Percentiles rank a stretch among this genome's conserved stretches.
These are phyloP conservation scores for Amylocarpus encephaloides DNA, from an alignment of 2,329 filamentous ascomycete genomes.

Conservation along the genomic window DNA sequence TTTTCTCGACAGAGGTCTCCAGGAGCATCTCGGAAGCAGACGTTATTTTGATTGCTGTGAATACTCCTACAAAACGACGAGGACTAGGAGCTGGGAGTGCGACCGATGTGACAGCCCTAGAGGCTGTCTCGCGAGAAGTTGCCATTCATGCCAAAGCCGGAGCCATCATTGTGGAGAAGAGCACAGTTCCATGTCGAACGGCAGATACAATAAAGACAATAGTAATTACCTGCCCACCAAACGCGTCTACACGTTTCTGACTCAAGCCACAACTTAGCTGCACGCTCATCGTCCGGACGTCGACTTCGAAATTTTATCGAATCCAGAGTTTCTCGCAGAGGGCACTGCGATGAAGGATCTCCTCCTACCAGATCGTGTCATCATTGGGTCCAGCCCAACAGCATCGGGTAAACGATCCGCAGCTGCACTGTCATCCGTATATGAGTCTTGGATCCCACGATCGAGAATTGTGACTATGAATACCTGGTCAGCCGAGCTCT, in stretches of 20 bases:
- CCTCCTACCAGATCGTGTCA: conserved; percentile 62
- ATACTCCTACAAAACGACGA: conserved; percentile 69
- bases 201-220: conserved; percentile 63
- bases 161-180: conserved; percentile 75
- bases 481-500: conserved; percentile 70
- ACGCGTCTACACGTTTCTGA: conserved; percentile 16
- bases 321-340: conserved; percentile 75
- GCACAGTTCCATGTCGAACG: conserved; percentile 70
- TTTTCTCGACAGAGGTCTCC: conserved; percentile 65
- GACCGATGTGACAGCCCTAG: conserved; percentile 66
- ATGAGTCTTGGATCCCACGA: conserved; percentile 63
- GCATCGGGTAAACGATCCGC: conserved; percentile 55
- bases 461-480: conserved; percentile 66
- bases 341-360: conserved; percentile 70
- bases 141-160: conserved; percentile 59
- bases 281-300: conserved; percentile 54
- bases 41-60: conserved; percentile 69
- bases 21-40: conserved; percentile 60
- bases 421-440: conserved; percentile 56
- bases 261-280: conserved; percentile 36
- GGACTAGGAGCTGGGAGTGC: conserved; percentile 65
- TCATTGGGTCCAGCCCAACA: conserved; percentile 65
- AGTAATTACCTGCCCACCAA: conserved; percentile 37
- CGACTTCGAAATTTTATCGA: conserved; percentile 70
- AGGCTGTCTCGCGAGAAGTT: conserved; percentile 62